Conservation (phyloP, 768 basidiomycete genomes). For the Russula sp. region DNA sequence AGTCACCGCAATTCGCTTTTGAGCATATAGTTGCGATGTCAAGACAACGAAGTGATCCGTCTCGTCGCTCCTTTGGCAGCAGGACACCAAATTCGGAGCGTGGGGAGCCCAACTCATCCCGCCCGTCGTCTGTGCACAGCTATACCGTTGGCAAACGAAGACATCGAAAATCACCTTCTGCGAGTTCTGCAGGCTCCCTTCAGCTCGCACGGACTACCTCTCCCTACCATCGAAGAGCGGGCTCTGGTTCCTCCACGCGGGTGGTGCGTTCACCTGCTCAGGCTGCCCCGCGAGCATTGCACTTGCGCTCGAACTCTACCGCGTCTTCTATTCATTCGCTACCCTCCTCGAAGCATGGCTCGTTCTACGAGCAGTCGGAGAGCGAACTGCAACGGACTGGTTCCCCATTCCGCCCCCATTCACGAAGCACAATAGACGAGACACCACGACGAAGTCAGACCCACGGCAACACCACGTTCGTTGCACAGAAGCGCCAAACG, state of each 20-base stretch:
- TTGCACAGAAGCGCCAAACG: slow-evolving; percentile 75
- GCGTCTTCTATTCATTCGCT: slow-evolving; percentile 74
- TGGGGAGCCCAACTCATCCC: slow-evolving; percentile 59
- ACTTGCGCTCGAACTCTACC: slow-evolving; percentile 67
- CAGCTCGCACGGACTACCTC: slow-evolving; percentile 55
- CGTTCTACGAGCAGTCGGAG: slow-evolving; percentile 70
- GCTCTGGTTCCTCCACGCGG: slow-evolving; percentile 77
- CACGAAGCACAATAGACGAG: slow-evolving; percentile 44
- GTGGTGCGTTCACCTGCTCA: slow-evolving; percentile 55
- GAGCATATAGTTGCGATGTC: slow-evolving; percentile 36
- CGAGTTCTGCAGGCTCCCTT: slow-evolving; percentile 65
- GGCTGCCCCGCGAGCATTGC: slow-evolving; percentile 39
- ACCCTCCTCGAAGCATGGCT: slow-evolving; percentile 68
- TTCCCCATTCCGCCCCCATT: slow-evolving; percentile 53
- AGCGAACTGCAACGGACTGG: slow-evolving; percentile 53
- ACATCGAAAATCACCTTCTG: slow-evolving; percentile 70
- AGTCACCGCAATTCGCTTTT: slow-evolving; percentile 41
- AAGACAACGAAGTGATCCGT: slow-evolving; percentile 42
- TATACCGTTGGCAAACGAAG: slow-evolving; percentile 50
- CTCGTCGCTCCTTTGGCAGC: slow-evolving; percentile 65
- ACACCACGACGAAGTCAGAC: slow-evolving; percentile 33
- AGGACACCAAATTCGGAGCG: slow-evolving; percentile 86
- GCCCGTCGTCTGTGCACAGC: slow-evolving; percentile 84
- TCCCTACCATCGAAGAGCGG: slow-evolving; percentile 71
- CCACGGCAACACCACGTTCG: slow-evolving; percentile 50